Conservation (phyloP, 2,329 filamentous ascomycete genomes). For the Aspergillus sp. region DNA sequence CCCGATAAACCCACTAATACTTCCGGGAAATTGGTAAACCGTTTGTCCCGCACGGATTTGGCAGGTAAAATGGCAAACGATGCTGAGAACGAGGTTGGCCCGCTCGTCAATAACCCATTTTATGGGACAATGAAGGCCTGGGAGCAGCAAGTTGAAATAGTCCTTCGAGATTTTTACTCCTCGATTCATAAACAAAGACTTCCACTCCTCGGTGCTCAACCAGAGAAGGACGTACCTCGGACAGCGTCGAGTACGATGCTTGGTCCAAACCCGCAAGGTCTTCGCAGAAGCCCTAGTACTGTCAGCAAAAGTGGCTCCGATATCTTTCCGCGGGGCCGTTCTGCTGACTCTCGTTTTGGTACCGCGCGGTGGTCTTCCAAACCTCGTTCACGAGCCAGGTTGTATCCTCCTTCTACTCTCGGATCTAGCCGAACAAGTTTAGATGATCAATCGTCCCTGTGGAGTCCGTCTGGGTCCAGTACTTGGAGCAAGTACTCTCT, state of each 20-base stretch:
- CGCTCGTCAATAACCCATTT: conserved; percentile 75
- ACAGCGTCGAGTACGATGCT: conserved; percentile 62
- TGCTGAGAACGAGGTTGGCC: conserved; percentile 50
- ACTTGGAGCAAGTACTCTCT: conserved; percentile 94
- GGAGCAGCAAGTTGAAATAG: conserved; percentile 86
- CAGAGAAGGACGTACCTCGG: conserved; percentile 40
- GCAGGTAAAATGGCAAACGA: conserved; percentile 30
- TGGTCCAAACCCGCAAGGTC: conserved; percentile 64
- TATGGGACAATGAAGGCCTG: conserved; percentile 74
- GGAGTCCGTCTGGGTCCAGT: conserved; percentile 88
- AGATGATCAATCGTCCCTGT: conserved; percentile 84
- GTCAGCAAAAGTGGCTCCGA: conserved; percentile 93
- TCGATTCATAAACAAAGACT: conserved; percentile 87
- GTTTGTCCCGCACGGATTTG: conserved; percentile 27
- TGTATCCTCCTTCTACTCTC: conserved; percentile 75
- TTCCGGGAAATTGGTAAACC: conserved; percentile 26
- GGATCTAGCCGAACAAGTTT: conserved; percentile 92
- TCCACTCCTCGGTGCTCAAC: conserved; percentile 74
- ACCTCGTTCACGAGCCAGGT: conserved; percentile 74
- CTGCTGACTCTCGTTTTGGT: conserved; percentile 62
- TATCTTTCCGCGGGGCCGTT: conserved; percentile 66
- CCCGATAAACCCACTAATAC: conserved; percentile 19
- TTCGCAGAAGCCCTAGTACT: conserved; percentile 85
- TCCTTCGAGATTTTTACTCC: conserved; percentile 86
- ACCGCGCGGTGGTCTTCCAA: conserved; percentile 80